Percentiles rank a stretch among this genome's conserved stretches.
Conservation (phyloP, 2,329 filamentous ascomycete species). For the Apiospora malaysiana region DNA sequence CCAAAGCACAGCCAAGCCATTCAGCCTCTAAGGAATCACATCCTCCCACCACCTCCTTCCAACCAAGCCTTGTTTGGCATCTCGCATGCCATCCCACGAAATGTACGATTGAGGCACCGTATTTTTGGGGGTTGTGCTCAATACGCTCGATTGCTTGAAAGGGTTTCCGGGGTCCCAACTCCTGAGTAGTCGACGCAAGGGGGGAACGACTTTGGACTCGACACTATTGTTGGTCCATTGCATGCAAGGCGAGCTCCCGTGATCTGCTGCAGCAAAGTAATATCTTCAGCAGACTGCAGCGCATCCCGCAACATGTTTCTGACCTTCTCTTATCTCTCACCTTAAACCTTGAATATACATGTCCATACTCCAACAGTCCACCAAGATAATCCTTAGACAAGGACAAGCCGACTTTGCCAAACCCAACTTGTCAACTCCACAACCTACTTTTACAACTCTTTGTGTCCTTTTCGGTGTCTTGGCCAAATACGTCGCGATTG, state of each 20-base stretch:
- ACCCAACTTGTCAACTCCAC: neutral
- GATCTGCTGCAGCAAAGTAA: neutral
- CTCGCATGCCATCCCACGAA: slow-evolving; percentile 3
- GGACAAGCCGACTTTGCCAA: neutral
- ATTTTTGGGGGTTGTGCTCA: neutral
- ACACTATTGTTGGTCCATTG: neutral
- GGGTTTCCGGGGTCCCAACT: neutral
- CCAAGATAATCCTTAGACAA: neutral
- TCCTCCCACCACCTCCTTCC: neutral
- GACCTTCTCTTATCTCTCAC: neutral
- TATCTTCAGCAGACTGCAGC: neutral
- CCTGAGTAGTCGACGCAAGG: neutral
- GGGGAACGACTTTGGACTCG: neutral
- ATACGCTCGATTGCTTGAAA: neutral
- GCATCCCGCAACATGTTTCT: neutral
- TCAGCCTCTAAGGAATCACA: slow-evolving; percentile 10
- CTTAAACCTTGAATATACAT: neutral
- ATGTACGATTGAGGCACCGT: neutral
- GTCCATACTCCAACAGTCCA: neutral
- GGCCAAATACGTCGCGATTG: neutral
- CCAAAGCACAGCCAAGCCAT: neutral
- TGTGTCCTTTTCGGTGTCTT: neutral
- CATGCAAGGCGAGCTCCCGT: neutral
- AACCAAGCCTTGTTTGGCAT: neutral
- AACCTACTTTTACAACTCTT: slow-evolving; percentile 2